phyloP scores from a whole-genome alignment of 352 stramenopile species.

The Pythium coloratum region DNA sequence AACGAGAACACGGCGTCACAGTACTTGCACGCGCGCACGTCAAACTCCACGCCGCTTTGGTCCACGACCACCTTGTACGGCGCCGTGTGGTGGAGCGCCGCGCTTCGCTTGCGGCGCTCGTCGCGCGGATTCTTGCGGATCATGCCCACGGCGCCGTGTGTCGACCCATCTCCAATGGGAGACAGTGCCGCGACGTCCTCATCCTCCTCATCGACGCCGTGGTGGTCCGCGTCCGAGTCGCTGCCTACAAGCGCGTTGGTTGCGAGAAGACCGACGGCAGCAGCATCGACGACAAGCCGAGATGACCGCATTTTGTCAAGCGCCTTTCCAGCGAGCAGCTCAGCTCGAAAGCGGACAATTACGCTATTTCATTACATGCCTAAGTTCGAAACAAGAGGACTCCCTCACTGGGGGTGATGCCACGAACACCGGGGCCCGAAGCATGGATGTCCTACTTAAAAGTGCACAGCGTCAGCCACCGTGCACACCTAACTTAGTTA shows the following conservation, averaged over 20 bases:
- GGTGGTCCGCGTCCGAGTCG: background rate
- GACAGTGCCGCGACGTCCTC: background rate
- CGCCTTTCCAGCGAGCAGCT: too few relatives aligned
- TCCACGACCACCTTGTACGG: conserved; percentile 31
- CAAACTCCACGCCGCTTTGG: conserved; percentile 29
- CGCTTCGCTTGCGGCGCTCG: conserved; percentile 40
- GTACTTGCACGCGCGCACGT: conserved; percentile 46
- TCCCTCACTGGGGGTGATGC: too few relatives aligned
- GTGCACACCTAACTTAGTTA: too few relatives aligned
- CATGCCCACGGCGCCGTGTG: conserved; percentile 5
- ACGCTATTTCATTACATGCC: too few relatives aligned
- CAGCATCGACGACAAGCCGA: too few relatives aligned
- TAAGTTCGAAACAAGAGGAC: too few relatives aligned
- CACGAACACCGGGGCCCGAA: too few relatives aligned
- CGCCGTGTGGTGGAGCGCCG: conserved; percentile 41
- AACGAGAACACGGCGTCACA: conserved; percentile 54
- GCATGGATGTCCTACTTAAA: too few relatives aligned
- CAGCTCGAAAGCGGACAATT: too few relatives aligned
- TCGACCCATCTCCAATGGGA: background rate
- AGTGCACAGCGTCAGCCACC: too few relatives aligned
- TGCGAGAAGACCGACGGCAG: too few relatives aligned
- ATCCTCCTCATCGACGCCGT: background rate
- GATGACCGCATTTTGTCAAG: too few relatives aligned
- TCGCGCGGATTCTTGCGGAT: conserved; percentile 18
- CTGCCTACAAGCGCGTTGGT: background rate